Conservation (phyloP, 1,284 basidiomycete genomes). For the Malassezia psittaci region DNA sequence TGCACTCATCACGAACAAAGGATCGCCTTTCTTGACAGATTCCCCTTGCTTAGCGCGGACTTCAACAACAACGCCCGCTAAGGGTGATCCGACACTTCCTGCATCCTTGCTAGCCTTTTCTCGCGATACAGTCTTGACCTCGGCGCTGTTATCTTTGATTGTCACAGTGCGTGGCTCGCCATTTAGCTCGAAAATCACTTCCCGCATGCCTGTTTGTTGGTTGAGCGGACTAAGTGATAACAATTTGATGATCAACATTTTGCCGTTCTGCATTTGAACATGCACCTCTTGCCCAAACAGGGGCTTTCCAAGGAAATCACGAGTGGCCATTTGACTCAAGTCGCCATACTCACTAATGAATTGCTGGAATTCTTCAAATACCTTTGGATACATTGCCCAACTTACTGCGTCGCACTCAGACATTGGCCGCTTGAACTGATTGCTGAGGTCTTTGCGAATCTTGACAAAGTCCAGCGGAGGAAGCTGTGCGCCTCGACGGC, state of each 20-base stretch:
- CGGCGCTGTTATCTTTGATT: conserved; percentile 89
- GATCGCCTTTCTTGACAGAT: conserved; percentile 94
- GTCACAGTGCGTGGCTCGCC: conserved; percentile 49
- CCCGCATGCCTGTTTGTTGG: conserved; percentile 77
- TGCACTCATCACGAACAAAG: conserved; percentile 57
- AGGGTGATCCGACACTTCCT: conserved; percentile 74
- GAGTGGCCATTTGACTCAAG: conserved; percentile 68
- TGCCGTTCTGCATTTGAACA: conserved; percentile 92
- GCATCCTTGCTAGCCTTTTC: conserved; percentile 88
- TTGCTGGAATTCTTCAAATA: conserved; percentile 91
- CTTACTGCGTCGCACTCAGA: conserved; percentile 72
- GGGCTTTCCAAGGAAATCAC: conserved; percentile 91
- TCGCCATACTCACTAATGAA: conserved; percentile 94
- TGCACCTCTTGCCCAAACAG: conserved; percentile 88
- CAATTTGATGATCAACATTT: conserved; percentile 83
- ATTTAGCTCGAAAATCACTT: conserved; percentile 83
- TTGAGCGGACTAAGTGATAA: conserved; percentile 90
- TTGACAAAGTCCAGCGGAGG: conserved; percentile 85
- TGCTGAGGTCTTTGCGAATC: conserved; percentile 81
- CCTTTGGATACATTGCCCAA: conserved; percentile 91
- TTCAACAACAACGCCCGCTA: conserved; percentile 89
- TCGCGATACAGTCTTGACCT: conserved; percentile 77
- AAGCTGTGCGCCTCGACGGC: conserved; percentile 78
- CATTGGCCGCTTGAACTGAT: conserved; percentile 90
- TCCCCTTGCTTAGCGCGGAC: conserved; percentile 93